Evolutionary conservation across 345 rosid genomes (phyloP).

Genomic region (Eucalyptus paniculata): DNA sequence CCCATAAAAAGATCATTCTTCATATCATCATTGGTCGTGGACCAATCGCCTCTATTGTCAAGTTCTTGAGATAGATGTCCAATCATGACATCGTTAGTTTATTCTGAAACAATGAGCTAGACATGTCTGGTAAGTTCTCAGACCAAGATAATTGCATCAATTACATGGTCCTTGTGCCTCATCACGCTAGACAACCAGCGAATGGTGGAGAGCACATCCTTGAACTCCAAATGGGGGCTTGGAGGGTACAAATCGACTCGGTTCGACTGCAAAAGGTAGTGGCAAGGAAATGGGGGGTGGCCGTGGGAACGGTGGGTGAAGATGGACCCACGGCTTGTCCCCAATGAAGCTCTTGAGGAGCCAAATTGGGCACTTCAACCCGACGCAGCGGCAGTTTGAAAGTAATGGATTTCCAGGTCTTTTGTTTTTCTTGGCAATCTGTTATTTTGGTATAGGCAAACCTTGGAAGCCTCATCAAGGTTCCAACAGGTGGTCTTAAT

Average conservation of each 20-base stretch:
- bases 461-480: background rate
- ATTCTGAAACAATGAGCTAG: too few relatives aligned
- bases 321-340: background rate
- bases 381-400: background rate
- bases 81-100: too few relatives aligned
- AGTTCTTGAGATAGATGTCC: background rate
- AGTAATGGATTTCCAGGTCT: background rate
- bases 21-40: accelerated
- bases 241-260: too few relatives aligned
- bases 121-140: background rate
- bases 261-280: too few relatives aligned
- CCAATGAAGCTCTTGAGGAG: background rate
- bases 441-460: background rate
- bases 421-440: too few relatives aligned
- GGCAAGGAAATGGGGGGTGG: too few relatives aligned
- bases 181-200: background rate
- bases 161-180: background rate
- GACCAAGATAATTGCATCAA: background rate
- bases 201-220: background rate
- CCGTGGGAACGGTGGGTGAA: background rate
- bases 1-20: too few relatives aligned
- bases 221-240: too few relatives aligned
- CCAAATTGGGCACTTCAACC: background rate
- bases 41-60: background rate
- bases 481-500: background rate